These are phyloP conservation scores for Liquidambar formosana DNA, from an alignment of 164 flowering plant genomes.

Conservation along the genomic window DNA sequence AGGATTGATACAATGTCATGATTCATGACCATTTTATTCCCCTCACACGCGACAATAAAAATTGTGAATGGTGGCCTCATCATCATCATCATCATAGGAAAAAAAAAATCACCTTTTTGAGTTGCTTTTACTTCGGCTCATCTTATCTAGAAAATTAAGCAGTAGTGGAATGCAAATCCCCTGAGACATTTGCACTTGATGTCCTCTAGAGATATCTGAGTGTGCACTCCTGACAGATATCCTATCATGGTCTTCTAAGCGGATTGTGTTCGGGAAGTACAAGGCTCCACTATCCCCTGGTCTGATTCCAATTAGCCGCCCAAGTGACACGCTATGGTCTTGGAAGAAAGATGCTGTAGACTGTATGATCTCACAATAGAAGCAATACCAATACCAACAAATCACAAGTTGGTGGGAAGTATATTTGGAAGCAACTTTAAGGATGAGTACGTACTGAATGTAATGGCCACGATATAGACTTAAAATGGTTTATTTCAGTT, in stretches of 20 bases:
- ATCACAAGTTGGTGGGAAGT: neutral
- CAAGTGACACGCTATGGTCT: constrained; percentile 62
- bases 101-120: constrained; percentile 22
- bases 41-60: neutral
- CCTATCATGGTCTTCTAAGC: constrained; percentile 2
- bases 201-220: constrained; percentile 9
- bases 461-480: too few relatives aligned
- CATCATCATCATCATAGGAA: neutral
- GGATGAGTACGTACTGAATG: too few relatives aligned
- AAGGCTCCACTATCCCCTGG: constrained; percentile 34
- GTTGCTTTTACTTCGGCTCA: constrained; percentile 34
- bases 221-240: neutral
- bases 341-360: constrained; percentile 75
- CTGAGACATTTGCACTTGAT: constrained; percentile 13
- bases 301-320: constrained; percentile 60
- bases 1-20: neutral
- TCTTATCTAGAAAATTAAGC: constrained; percentile 32
- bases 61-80: too few relatives aligned
- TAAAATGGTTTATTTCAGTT: too few relatives aligned
- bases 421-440: too few relatives aligned
- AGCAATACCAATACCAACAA: neutral
- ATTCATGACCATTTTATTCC: neutral
- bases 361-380: constrained; percentile 27
- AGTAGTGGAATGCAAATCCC: constrained; percentile 60
- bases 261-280: constrained; percentile 28